These are phyloP conservation scores for Suillus ampliporus DNA, from an alignment of 768 basidiomycete genomes.

Conservation along the genomic window DNA sequence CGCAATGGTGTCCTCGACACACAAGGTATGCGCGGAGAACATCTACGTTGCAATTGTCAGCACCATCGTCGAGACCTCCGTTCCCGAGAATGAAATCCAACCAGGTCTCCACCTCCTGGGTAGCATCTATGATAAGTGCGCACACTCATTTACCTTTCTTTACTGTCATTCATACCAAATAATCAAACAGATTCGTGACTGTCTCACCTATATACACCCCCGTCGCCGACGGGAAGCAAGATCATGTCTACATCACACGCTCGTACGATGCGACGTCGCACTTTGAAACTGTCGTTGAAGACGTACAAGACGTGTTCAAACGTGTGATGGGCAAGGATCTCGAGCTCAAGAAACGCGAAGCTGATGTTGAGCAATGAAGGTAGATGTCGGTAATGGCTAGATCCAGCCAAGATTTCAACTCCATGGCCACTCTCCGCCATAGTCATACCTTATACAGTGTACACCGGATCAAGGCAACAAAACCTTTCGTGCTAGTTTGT, in stretches of 20 bases:
- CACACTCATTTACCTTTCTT: slow-evolving; percentile 13
- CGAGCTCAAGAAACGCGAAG: slow-evolving; percentile 88
- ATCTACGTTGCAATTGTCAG: slow-evolving; percentile 97
- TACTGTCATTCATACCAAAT: slow-evolving; percentile 15
- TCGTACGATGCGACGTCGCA: slow-evolving; percentile 99
- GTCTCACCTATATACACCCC: slow-evolving; percentile 90
- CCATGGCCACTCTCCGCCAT: neutral
- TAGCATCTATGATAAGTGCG: slow-evolving; percentile 91
- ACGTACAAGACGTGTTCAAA: slow-evolving; percentile 96
- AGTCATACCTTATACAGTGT: slow-evolving; percentile 8
- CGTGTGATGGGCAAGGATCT: slow-evolving; percentile 79
- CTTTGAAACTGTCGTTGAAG: slow-evolving; percentile 98
- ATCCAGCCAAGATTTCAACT: neutral
- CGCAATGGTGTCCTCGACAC: slow-evolving; percentile 95
- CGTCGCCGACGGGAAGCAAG: slow-evolving; percentile 75
- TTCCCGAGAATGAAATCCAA: slow-evolving; percentile 90
- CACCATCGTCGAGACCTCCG: slow-evolving; percentile 94
- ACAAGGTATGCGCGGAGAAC: slow-evolving; percentile 97
- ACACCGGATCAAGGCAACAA: slow-evolving; percentile 7
- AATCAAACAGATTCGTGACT: slow-evolving; percentile 75
- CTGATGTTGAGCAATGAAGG: slow-evolving; percentile 58
- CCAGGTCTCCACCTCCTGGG: slow-evolving; percentile 93
- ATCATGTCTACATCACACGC: slow-evolving; percentile 96
- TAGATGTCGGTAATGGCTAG: neutral
- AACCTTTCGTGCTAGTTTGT: slow-evolving; percentile 6